phyloP scores from a whole-genome alignment of 139 green algal genomes.

The Nannochloris sp. region DNA sequence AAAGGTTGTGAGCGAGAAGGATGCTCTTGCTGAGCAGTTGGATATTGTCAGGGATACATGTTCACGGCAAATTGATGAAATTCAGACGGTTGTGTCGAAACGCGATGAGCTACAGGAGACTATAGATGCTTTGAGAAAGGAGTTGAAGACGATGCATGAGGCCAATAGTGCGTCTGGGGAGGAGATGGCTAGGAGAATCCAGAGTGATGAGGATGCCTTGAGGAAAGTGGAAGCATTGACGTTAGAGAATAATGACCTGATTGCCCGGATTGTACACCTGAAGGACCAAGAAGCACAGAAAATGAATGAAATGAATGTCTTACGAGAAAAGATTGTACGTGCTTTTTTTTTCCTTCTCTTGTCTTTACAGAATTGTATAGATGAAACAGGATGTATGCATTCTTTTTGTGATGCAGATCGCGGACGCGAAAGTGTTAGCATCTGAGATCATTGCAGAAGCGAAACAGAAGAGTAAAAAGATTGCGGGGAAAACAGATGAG shows the following conservation, averaged over 20 bases:
- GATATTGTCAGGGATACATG: constrained; percentile 16
- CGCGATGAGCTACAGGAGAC: background rate
- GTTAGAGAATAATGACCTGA: constrained; percentile 33
- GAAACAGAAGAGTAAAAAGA: background rate
- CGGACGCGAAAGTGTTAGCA: constrained; percentile 10
- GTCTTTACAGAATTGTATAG: background rate
- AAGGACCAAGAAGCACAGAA: constrained; percentile 46
- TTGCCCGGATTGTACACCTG: constrained; percentile 41
- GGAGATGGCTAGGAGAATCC: background rate
- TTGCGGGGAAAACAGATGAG: background rate
- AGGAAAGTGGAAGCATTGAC: constrained; percentile 10
- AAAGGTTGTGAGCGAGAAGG: constrained; percentile 24
- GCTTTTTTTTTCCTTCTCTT: background rate
- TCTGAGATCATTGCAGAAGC: constrained; percentile 1
- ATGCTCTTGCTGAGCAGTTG: constrained; percentile 28
- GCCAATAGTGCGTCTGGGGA: constrained; percentile 7
- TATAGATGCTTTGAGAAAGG: background rate
- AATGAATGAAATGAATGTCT: constrained; percentile 55
- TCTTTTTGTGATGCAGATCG: background rate
- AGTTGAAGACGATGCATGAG: constrained; percentile 10
- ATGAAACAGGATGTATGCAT: background rate
- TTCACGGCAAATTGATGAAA: background rate
- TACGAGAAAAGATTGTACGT: constrained; percentile 39
- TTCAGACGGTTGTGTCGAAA: constrained; percentile 14
- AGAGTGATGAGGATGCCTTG: background rate